These are phyloP conservation scores for Globisporangium middletonii DNA, from an alignment of 352 stramenopile genomes.

Conservation along the genomic window DNA sequence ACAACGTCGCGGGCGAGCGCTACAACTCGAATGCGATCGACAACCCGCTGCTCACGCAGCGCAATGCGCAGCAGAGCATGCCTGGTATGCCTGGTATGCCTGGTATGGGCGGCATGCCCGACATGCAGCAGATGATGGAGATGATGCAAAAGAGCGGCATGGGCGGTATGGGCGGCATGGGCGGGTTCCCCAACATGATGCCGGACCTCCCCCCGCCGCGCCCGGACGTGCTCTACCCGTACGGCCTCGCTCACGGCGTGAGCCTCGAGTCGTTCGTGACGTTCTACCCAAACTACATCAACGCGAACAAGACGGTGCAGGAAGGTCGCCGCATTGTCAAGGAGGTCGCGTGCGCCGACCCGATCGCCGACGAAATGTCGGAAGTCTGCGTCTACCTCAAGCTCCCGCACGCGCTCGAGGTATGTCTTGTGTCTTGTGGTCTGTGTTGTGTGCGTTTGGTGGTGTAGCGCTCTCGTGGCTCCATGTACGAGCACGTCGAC, in stretches of 20 bases:
- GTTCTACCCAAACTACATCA: constrained; percentile 87
- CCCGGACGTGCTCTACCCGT: constrained; percentile 63
- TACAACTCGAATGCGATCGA: constrained; percentile 80
- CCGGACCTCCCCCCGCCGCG: constrained; percentile 27
- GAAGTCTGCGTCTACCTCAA: constrained; percentile 81
- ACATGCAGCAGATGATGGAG: constrained; percentile 40
- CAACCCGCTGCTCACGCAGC: constrained; percentile 19
- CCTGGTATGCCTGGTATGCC: constrained; percentile 36
- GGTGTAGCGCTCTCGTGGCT: neutral
- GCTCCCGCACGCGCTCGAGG: constrained; percentile 76
- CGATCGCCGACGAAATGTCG: constrained; percentile 75
- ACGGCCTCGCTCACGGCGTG: constrained; percentile 51
- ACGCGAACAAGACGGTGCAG: constrained; percentile 77
- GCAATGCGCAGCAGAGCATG: constrained; percentile 17
- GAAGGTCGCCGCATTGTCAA: constrained; percentile 71
- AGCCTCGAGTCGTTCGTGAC: constrained; percentile 56
- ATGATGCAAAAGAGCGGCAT: constrained; percentile 35
- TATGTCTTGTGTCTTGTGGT: constrained; percentile 8
- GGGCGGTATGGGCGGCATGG: constrained; percentile 26
- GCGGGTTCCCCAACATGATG: constrained; percentile 37
- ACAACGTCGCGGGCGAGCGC: constrained; percentile 74
- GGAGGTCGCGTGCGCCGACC: constrained; percentile 54
- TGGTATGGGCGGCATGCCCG: constrained; percentile 29
- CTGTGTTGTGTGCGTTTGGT: no score
- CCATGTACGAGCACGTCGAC: neutral